Evolutionary conservation across 352 stramenopile genomes (phyloP).

Genomic region (Globisporangium nagaii): DNA sequence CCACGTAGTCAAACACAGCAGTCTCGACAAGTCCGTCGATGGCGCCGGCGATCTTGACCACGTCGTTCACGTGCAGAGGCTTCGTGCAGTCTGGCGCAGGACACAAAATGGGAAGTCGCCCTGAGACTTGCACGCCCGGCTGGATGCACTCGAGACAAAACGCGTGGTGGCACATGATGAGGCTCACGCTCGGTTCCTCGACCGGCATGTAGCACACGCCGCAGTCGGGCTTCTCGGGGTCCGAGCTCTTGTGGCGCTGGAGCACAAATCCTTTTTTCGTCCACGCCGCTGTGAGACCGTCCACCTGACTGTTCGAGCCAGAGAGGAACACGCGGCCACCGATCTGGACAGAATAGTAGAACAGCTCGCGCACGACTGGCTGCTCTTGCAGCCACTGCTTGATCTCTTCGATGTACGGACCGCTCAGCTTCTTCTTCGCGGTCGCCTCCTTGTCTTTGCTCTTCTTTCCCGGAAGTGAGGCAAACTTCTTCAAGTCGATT

Average conservation of each 20-base stretch:
- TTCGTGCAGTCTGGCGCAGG: constrained; percentile 4
- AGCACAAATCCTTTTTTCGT: neutral
- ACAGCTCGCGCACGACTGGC: no score
- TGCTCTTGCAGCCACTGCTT: no score
- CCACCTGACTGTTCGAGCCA: neutral
- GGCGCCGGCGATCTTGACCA: constrained; percentile 3
- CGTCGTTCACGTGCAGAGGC: constrained; percentile 10
- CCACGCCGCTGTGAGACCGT: constrained; percentile 3
- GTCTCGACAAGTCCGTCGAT: constrained; percentile 11
- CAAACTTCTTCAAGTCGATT: no score
- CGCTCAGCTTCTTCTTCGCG: neutral
- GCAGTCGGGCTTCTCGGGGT: neutral
- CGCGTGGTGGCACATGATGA: constrained; percentile 13
- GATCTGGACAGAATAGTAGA: neutral
- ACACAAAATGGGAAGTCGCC: constrained; percentile 8
- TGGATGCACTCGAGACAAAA: constrained; percentile 14
- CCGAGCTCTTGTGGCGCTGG: neutral
- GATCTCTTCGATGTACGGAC: neutral
- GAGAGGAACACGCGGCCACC: neutral
- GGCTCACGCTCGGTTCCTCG: constrained; percentile 6
- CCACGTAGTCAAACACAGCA: constrained; percentile 14
- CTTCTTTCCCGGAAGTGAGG: no score
- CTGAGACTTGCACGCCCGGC: neutral
- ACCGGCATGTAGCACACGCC: constrained; percentile 6
- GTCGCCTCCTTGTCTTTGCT: neutral